phyloP scores from a whole-genome alignment of 768 basidiomycete species.

The Chlorophyllum brunneum region DNA sequence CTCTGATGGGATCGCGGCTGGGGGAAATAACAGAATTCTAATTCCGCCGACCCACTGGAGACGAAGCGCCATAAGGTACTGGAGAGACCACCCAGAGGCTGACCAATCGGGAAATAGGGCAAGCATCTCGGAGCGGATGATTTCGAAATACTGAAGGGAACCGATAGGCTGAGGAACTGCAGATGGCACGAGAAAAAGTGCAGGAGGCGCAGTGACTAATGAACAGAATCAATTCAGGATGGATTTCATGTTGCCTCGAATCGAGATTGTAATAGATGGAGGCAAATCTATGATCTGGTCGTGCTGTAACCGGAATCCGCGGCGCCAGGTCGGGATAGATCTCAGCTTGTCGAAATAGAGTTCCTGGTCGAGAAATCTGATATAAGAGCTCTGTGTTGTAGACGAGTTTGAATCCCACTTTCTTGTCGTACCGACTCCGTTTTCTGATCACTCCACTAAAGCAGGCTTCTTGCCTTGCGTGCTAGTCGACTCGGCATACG shows the following conservation, averaged over 20 bases:
- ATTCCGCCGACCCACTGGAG: conserved; percentile 43
- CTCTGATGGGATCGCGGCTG: conserved; percentile 16
- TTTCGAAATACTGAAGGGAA: conserved; percentile 32
- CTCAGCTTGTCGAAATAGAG: conserved; percentile 23
- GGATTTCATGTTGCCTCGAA: conserved; percentile 10
- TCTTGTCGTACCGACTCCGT: conserved; percentile 1
- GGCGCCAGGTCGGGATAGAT: conserved; percentile 19
- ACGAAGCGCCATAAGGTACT: conserved; percentile 33
- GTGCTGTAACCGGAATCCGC: conserved; percentile 25
- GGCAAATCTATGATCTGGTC: conserved; percentile 28
- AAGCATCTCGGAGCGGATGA: conserved; percentile 43
- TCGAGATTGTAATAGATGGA: conserved; percentile 8
- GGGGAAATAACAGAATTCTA: conserved; percentile 32
- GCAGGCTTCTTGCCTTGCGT: not conserved
- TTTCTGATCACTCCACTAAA: not conserved
- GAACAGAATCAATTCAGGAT: conserved; percentile 16
- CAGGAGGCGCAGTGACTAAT: conserved; percentile 17
- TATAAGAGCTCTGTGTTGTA: conserved; percentile 20
- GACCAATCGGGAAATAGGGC: conserved; percentile 46
- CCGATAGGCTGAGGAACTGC: conserved; percentile 36
- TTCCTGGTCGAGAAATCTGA: conserved; percentile 19
- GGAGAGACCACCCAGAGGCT: conserved; percentile 18
- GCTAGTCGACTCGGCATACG: not conserved
- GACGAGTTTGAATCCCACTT: conserved; percentile 7
- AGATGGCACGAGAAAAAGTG: conserved; percentile 28